phyloP scores from a whole-genome alignment of 495 filamentous ascomycete species.

The Penicillium arizonense region DNA sequence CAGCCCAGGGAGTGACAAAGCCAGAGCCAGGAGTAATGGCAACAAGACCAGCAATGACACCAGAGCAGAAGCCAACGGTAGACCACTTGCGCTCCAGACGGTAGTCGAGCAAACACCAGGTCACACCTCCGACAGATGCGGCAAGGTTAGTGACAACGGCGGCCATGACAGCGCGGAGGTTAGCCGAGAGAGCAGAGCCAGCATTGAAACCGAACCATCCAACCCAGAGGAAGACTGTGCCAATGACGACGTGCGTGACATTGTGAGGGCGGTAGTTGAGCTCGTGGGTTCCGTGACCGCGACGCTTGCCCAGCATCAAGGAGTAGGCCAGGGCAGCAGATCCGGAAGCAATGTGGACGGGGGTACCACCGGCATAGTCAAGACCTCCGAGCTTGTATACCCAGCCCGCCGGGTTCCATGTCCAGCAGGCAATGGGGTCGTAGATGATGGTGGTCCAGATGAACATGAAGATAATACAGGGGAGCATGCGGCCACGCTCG shows the following conservation, averaged over 20 bases:
- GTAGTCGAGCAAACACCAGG: slow-evolving; percentile 95
- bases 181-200: slow-evolving; percentile 85
- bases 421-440: slow-evolving; percentile 97
- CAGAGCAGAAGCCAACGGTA: slow-evolving; percentile 94
- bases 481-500: slow-evolving; percentile 92
- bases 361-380: slow-evolving; percentile 95
- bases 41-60: slow-evolving; percentile 87
- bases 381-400: slow-evolving; percentile 78
- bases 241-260: slow-evolving; percentile 93
- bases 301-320: slow-evolving; percentile 78
- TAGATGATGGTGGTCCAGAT: slow-evolving; percentile 94
- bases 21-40: slow-evolving; percentile 92
- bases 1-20: slow-evolving; percentile 87
- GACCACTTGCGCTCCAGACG: slow-evolving; percentile 94
- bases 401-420: slow-evolving; percentile 91
- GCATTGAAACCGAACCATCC: slow-evolving; percentile 99
- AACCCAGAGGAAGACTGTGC: slow-evolving; percentile 98
- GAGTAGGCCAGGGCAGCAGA: slow-evolving; percentile 86
- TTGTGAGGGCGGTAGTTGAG: slow-evolving; percentile 98
- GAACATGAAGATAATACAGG: slow-evolving; percentile 93
- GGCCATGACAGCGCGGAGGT: slow-evolving; percentile 70
- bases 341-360: slow-evolving; percentile 93
- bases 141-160: slow-evolving; percentile 57
- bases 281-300: slow-evolving; percentile 81
- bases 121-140: slow-evolving; percentile 75